These are phyloP conservation scores for Paracoccidioides brasiliensis DNA, from an alignment of 2,329 filamentous ascomycete species.

Conservation along the genomic window DNA sequence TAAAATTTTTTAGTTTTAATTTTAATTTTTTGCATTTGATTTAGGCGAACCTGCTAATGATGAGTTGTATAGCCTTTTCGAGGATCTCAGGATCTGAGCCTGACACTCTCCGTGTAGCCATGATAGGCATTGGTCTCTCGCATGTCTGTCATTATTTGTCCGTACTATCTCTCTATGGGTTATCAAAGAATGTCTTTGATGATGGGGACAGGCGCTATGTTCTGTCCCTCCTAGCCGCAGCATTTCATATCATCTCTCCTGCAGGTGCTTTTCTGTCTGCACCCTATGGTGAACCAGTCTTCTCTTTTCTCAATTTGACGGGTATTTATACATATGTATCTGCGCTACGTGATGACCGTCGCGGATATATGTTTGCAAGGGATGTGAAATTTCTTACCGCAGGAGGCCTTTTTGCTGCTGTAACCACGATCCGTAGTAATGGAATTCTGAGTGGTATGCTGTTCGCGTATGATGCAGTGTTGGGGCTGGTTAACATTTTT, in stretches of 20 bases:
- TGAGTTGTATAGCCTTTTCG: neutral
- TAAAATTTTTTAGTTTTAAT: no score
- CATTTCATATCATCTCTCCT: constrained; percentile 71
- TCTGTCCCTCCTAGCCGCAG: constrained; percentile 48
- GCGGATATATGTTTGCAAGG: constrained; percentile 16
- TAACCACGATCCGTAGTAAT: constrained; percentile 69
- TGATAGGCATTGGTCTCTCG: constrained; percentile 54
- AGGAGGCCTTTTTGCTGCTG: constrained; percentile 56
- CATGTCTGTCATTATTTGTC: constrained; percentile 66
- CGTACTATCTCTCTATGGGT: constrained; percentile 55
- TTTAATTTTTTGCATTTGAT: neutral
- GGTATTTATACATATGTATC: constrained; percentile 59
- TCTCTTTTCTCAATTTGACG: constrained; percentile 61
- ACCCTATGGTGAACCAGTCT: constrained; percentile 70
- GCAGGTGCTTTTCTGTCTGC: constrained; percentile 82
- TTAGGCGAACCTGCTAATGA: neutral
- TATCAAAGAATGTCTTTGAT: constrained; percentile 47
- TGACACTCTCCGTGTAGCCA: constrained; percentile 9
- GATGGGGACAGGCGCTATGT: constrained; percentile 14
- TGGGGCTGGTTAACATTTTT: constrained; percentile 32
- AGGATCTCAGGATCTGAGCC: neutral
- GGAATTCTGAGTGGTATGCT: constrained; percentile 69
- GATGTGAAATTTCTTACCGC: constrained; percentile 46
- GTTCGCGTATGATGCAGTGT: constrained; percentile 51
- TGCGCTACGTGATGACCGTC: constrained; percentile 21